Base-by-base conservation (phyloP, 257 asterid genomes). In the Petrea volubilis region DNA sequence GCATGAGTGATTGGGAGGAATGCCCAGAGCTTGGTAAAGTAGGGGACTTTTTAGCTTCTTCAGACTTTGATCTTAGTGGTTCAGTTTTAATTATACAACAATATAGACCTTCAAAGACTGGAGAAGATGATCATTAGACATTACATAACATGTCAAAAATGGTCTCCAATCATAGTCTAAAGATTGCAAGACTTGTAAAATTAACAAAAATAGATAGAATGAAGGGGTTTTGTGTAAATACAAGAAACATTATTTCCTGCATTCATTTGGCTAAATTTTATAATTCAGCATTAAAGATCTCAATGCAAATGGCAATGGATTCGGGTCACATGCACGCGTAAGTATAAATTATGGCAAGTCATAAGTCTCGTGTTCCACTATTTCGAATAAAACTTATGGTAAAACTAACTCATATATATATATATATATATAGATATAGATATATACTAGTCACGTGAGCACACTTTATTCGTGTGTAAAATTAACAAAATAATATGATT, bases 1-100 rank as follows among this genome's bases (percentile, higher is more conserved):
- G 98, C 57, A 76, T 95, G 88, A 92, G 99, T 73, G 99, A 95
- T 76, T 95, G 97, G 99, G 99, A 92, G 83, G 99, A 92, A 79
- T 92, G 98, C 76, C 98, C 97, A 1, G 99, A 90, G 85, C 98
- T 95, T 6, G 99, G 99, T 27, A 90, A 87, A 76, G 88, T 95
- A 71, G 99, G 99, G 15, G 99, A 95, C 76, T 84, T 92, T 69
- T 82, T 95, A 86, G 97, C 99, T 72, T 95, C 99, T 68, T 76
- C 97, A 36, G 99, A 90, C 23, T 92, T 90, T 46, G 97, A 95
- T 79, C 87, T 84, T 53, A 77, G 98, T 58, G 93, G 98, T 71
- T 95, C 98, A 9, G 93, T 95, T 57, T 83, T 95, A 81, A 88
- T 95, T 72, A 76, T 95, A 56, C 99, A 95, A 68, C 98, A 93